Conservation (phyloP, 306 rosid species). For the Trichosanthes truncata region DNA sequence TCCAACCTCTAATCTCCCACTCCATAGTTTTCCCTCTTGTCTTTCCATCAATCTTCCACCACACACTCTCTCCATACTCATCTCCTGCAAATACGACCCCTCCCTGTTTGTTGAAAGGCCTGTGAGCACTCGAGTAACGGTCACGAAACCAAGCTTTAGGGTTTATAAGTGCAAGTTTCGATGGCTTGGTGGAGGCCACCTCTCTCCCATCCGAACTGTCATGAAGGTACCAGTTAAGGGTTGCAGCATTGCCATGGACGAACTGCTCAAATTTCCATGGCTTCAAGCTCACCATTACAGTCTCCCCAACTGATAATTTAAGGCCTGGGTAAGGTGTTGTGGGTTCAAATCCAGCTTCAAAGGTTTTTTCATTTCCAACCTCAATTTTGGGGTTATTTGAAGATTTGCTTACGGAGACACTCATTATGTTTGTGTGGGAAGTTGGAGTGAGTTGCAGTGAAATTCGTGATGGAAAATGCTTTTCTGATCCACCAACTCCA, state of each 20-base stretch:
- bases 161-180: constrained; percentile 51
- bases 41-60: constrained; percentile 73
- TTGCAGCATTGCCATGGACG: constrained; percentile 64
- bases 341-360: constrained; percentile 74
- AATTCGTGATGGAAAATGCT: constrained; percentile 83
- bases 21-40: constrained; percentile 69
- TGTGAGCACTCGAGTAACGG: constrained; percentile 64
- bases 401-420: constrained; percentile 77
- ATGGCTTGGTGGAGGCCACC: constrained; percentile 71
- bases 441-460: constrained; percentile 66
- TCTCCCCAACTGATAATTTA: constrained; percentile 53
- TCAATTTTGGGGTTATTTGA: constrained; percentile 68
- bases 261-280: constrained; percentile 93
- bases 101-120: constrained; percentile 90
- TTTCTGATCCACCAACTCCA: constrained; percentile 79
- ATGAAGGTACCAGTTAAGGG: constrained; percentile 74
- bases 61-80: constrained; percentile 67
- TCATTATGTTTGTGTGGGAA: constrained; percentile 43
- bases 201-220: constrained; percentile 71
- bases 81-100: constrained; percentile 83
- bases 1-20: constrained; percentile 88
- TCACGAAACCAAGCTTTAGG: constrained; percentile 81
- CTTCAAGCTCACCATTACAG: constrained; percentile 46
- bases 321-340: constrained; percentile 45
- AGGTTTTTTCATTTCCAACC: constrained; percentile 42